A percentile compares a stretch with the other conserved stretches of the same genome.
Evolutionary conservation across 2,329 filamentous ascomycete genomes (phyloP).

Genomic region (Sarocladiaceae sp.): DNA sequence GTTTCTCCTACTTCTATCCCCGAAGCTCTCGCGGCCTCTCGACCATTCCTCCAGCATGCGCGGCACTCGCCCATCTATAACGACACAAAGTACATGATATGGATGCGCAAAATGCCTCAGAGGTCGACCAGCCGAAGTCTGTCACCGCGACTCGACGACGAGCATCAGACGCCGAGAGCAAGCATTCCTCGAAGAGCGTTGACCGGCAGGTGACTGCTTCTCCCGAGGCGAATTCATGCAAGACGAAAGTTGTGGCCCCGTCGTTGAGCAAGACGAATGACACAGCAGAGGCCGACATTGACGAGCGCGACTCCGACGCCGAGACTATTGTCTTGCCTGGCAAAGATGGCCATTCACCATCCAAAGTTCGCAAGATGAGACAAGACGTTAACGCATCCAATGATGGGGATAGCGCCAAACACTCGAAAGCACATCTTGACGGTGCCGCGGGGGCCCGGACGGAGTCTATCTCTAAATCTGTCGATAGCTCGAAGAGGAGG

Average conservation of each 20-base stretch:
- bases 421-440: background rate
- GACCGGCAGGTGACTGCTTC: background rate
- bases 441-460: background rate
- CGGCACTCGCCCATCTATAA: slow-evolving; percentile 46
- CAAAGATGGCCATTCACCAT: slow-evolving; percentile 60
- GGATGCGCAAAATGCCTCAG: slow-evolving; percentile 65
- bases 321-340: slow-evolving; percentile 67
- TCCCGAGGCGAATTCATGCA: slow-evolving; percentile 17
- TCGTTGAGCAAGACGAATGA: slow-evolving; percentile 11
- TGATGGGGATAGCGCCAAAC: slow-evolving; percentile 37
- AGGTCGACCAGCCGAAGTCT: slow-evolving; percentile 58
- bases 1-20: background rate
- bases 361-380: slow-evolving; percentile 60
- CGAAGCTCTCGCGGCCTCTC: background rate
- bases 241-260: slow-evolving; percentile 6
- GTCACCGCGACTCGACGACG: slow-evolving; percentile 33
- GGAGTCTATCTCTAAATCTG: background rate
- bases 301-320: slow-evolving; percentile 64
- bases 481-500: slow-evolving; percentile 44
- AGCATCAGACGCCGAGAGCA: slow-evolving; percentile 4
- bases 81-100: slow-evolving; percentile 56
- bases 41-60: slow-evolving; percentile 47
- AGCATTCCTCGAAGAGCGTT: background rate
- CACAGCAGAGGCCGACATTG: slow-evolving; percentile 29
- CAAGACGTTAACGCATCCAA: slow-evolving; percentile 60